These are phyloP conservation scores for Digitaria exilis DNA, from an alignment of 202 grass and related monocot species.

Conservation along the genomic window DNA sequence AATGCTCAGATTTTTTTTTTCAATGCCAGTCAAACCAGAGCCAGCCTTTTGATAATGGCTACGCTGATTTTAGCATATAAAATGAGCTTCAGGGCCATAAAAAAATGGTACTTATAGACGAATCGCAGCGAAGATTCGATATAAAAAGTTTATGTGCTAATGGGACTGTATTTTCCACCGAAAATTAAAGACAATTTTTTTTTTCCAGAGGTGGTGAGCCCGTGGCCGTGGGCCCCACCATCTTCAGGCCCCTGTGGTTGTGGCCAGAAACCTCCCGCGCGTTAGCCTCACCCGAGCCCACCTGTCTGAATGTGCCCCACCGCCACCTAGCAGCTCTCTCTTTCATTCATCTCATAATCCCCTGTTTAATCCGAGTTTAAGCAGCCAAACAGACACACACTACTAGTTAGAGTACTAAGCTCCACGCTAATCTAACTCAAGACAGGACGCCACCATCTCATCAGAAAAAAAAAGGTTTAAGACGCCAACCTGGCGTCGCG, in stretches of 20 bases:
- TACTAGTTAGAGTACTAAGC: background rate
- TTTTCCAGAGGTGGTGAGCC: background rate
- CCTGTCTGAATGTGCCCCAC: background rate
- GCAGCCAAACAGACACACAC: background rate
- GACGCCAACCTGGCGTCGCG: background rate
- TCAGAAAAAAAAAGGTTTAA: background rate
- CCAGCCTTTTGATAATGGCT: background rate
- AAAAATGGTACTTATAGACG: background rate
- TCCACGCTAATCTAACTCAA: background rate
- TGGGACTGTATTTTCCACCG: background rate
- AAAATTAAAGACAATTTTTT: background rate
- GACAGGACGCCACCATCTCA: background rate
- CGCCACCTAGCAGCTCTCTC: no score
- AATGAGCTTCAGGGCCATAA: background rate
- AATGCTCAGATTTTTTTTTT: background rate
- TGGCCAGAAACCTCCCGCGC: background rate
- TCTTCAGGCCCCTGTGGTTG: background rate
- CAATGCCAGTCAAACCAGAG: background rate
- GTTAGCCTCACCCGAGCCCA: background rate
- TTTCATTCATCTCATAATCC: background rate
- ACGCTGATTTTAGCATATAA: background rate
- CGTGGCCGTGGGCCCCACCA: background rate
- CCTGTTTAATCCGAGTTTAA: background rate
- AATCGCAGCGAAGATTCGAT: background rate
- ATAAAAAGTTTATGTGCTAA: background rate